Percentiles rank a stretch among this genome's conserved stretches.
These are phyloP conservation scores for Lentinula lateritia DNA, from an alignment of 768 basidiomycete species.

Conservation along the genomic window DNA sequence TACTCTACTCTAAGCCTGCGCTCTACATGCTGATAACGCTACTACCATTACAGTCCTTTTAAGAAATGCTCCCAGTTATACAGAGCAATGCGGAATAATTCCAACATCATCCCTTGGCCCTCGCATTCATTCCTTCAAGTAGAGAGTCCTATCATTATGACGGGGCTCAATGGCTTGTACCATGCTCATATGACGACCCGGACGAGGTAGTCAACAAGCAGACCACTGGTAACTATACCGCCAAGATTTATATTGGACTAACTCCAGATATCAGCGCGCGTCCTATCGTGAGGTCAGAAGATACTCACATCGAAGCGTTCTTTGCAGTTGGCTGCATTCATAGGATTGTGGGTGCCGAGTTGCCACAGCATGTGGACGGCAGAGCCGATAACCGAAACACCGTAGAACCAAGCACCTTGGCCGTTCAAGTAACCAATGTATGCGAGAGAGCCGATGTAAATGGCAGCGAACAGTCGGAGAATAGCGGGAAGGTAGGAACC, in stretches of 20 bases:
- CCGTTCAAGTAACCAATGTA: constrained; percentile 20
- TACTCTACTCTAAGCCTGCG: no score
- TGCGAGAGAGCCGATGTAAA: constrained; percentile 18
- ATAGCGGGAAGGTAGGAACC: constrained; percentile 36
- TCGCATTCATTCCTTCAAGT: no score
- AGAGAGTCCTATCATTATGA: no score
- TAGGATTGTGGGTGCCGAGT: constrained; percentile 12
- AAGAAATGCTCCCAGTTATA: no score
- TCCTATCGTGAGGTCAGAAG: not conserved
- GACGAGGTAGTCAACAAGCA: not conserved
- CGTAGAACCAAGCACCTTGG: constrained; percentile 15
- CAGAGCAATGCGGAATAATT: no score
- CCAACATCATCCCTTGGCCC: no score
- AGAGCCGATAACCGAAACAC: constrained; percentile 12
- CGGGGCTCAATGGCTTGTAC: not conserved
- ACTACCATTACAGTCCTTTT: no score
- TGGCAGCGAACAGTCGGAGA: constrained; percentile 31
- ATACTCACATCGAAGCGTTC: constrained; percentile 4
- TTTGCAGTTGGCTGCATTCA: constrained; percentile 15
- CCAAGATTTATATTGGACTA: not conserved
- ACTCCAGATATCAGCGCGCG: not conserved
- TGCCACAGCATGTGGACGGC: constrained; percentile 13
- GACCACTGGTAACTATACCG: not conserved
- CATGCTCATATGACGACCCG: not conserved
- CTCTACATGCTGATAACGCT: no score